These are phyloP conservation scores for Vinca minor DNA, from an alignment of 257 asterid species.

Conservation along the genomic window DNA sequence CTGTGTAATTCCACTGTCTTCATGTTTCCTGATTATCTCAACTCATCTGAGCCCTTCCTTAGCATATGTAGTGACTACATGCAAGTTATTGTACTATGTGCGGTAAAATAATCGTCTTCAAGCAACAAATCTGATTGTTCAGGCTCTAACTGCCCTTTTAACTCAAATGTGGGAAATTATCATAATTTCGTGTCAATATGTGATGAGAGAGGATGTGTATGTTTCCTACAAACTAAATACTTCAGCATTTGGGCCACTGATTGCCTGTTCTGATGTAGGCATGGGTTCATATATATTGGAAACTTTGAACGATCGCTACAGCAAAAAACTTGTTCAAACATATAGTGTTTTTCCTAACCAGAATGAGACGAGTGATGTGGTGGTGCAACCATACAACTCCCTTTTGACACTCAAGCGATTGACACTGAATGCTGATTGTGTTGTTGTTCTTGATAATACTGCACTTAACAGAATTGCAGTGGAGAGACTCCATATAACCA, in stretches of 20 bases:
- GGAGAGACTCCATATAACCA: slow-evolving; percentile 82
- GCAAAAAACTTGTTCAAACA: slow-evolving; percentile 96
- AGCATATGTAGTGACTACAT: background rate
- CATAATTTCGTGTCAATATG: background rate
- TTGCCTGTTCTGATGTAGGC: slow-evolving; percentile 43
- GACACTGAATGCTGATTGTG: slow-evolving; percentile 96
- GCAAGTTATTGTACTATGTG: background rate
- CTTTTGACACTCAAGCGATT: slow-evolving; percentile 89
- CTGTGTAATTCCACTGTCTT: background rate
- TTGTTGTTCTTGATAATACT: slow-evolving; percentile 98
- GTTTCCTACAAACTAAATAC: background rate
- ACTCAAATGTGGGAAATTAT: too few relatives aligned
- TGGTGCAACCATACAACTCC: slow-evolving; percentile 96
- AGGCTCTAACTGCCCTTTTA: too few relatives aligned
- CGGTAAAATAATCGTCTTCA: background rate
- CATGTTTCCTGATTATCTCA: background rate
- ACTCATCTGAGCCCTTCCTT: background rate
- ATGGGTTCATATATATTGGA: slow-evolving; percentile 99
- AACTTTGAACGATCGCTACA: slow-evolving; percentile 90
- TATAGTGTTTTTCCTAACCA: slow-evolving; percentile 99
- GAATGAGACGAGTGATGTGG: slow-evolving; percentile 98
- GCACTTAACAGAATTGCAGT: slow-evolving; percentile 95
- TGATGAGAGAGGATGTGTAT: background rate
- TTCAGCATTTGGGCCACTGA: slow-evolving; percentile 4
- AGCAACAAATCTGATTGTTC: too few relatives aligned